These are phyloP conservation scores for Blastobotrys elegans DNA, from an alignment of 1,139 yeast species.

Conservation along the genomic window DNA sequence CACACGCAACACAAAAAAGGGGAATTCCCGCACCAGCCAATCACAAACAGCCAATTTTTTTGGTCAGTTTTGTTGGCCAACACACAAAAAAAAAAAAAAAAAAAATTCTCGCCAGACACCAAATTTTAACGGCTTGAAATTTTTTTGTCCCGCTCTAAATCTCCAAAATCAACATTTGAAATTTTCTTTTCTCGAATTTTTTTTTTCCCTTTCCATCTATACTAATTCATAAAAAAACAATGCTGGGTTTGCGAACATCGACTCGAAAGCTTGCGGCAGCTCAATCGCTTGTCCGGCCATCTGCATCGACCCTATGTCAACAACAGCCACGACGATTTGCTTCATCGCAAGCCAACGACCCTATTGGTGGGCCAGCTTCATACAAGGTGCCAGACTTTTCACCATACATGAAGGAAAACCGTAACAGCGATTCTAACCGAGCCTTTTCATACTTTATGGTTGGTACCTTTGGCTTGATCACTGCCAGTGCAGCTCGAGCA, in stretches of 20 bases:
- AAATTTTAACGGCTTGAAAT: too few species aligned
- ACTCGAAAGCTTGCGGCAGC: constrained; percentile 1
- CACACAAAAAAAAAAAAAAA: neutral
- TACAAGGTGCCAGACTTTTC: constrained; percentile 93
- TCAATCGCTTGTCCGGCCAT: neutral
- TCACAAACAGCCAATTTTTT: neutral
- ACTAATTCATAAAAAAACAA: neutral
- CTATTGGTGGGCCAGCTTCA: constrained; percentile 52
- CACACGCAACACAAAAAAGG: too few species aligned
- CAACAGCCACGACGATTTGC: constrained; percentile 6
- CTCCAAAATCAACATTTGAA: neutral
- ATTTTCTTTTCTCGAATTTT: neutral
- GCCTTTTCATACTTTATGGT: constrained; percentile 96
- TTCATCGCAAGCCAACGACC: constrained; percentile 23
- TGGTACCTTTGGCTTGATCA: constrained; percentile 89
- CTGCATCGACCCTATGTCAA: constrained; percentile 1
- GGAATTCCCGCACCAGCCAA: neutral
- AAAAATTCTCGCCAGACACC: too few species aligned
- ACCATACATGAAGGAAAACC: constrained; percentile 68
- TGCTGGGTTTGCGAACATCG: constrained; percentile 3
- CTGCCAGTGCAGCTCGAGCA: constrained; percentile 97
- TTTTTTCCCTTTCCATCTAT: neutral
- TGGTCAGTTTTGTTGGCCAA: neutral
- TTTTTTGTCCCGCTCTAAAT: neutral
- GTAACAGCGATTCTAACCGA: constrained; percentile 68